Percentiles rank a stretch among this genome's conserved stretches.
Conservation (phyloP, 352 stramenopile genomes). For the Phytophthora lateralis region DNA sequence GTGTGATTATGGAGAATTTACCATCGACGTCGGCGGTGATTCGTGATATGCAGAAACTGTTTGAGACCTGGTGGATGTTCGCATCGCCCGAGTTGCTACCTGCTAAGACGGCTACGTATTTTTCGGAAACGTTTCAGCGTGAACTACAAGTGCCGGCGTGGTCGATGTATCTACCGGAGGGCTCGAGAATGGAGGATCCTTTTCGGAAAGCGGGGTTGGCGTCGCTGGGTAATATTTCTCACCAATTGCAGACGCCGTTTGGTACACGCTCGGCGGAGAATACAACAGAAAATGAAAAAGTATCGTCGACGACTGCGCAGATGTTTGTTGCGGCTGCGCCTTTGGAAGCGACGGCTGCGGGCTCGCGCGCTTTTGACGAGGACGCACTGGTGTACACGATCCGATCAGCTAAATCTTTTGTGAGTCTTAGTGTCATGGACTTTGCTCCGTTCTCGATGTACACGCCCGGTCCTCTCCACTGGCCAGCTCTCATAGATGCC, state of each 20-base stretch:
- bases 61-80: slow-evolving; percentile 80
- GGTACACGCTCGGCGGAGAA: slow-evolving; percentile 7
- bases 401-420: slow-evolving; percentile 46
- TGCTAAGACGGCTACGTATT: slow-evolving; percentile 47
- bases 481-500: slow-evolving; percentile 68
- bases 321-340: slow-evolving; percentile 74
- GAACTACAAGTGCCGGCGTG: slow-evolving; percentile 63
- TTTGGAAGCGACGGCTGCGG: slow-evolving; percentile 53
- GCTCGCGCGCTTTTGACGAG: slow-evolving; percentile 69
- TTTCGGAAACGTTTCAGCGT: slow-evolving; percentile 63
- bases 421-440: slow-evolving; percentile 86
- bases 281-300: background rate
- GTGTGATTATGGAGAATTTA: slow-evolving; percentile 64
- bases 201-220: slow-evolving; percentile 53
- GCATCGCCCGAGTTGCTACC: slow-evolving; percentile 36
- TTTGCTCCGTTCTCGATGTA: slow-evolving; percentile 81
- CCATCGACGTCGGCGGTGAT: slow-evolving; percentile 38
- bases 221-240: slow-evolving; percentile 54
- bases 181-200: slow-evolving; percentile 43
- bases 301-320: slow-evolving; percentile 17
- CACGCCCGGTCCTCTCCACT: slow-evolving; percentile 59
- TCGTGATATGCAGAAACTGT: slow-evolving; percentile 66
- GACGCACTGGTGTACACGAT: slow-evolving; percentile 81
- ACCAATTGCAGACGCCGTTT: slow-evolving; percentile 50
- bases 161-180: slow-evolving; percentile 52